These are phyloP conservation scores for Penicillium maclennaniae DNA, from an alignment of 495 filamentous ascomycete genomes.

Conservation along the genomic window DNA sequence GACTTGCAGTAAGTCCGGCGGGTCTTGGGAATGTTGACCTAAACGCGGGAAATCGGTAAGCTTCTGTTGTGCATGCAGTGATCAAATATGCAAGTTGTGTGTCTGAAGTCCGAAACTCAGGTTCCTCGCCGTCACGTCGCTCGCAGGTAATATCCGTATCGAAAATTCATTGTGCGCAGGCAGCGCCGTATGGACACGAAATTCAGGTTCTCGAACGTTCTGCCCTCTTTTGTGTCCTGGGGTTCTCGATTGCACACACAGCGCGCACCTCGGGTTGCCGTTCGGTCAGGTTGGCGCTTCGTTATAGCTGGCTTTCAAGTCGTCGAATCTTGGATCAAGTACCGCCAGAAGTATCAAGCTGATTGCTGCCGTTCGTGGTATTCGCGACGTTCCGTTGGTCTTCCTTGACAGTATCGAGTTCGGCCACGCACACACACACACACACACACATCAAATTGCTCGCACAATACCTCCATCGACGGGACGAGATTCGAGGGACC, in stretches of 20 bases:
- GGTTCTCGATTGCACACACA: background rate
- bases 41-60: slow-evolving; percentile 21
- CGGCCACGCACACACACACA: slow-evolving; percentile 23
- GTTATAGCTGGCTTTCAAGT: background rate
- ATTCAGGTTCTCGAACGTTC: background rate
- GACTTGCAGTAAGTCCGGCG: slow-evolving; percentile 93
- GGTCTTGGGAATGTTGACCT: slow-evolving; percentile 91
- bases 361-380: slow-evolving; percentile 1
- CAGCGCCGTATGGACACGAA: background rate
- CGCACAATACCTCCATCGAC: slow-evolving; percentile 14
- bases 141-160: background rate
- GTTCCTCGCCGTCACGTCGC: background rate
- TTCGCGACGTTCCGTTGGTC: slow-evolving; percentile 8
- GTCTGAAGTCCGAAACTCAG: background rate
- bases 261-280: background rate
- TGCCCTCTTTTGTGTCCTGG: background rate
- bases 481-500: slow-evolving; percentile 18
- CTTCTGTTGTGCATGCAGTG: slow-evolving; percentile 5
- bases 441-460: slow-evolving; percentile 13
- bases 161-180: background rate
- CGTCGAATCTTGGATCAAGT: background rate
- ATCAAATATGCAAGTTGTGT: background rate
- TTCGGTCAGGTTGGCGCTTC: background rate
- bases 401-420: slow-evolving; percentile 19
- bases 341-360: background rate